These are phyloP conservation scores for Candida ficus DNA, from an alignment of 805 yeast genomes.

Conservation along the genomic window DNA sequence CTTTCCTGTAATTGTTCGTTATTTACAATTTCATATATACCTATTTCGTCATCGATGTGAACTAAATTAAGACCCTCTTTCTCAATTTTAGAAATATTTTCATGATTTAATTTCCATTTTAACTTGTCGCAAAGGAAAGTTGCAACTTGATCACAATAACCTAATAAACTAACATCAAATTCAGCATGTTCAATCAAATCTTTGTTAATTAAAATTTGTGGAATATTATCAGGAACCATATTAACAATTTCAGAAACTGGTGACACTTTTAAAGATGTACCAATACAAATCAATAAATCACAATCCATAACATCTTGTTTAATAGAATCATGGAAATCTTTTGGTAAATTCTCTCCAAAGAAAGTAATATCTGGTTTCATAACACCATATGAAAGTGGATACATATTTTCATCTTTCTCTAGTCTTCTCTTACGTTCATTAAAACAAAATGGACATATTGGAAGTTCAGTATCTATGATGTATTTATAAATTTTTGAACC, in stretches of 20 bases:
- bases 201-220: slow-evolving; percentile 74
- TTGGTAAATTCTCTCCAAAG: slow-evolving; percentile 82
- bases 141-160: slow-evolving; percentile 81
- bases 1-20: slow-evolving; percentile 19
- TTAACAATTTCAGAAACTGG: slow-evolving; percentile 90
- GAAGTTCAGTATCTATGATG: slow-evolving; percentile 54
- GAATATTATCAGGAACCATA: slow-evolving; percentile 62
- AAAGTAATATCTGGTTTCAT: slow-evolving; percentile 92
- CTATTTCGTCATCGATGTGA: slow-evolving; percentile 26
- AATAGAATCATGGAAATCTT: slow-evolving; percentile 54
- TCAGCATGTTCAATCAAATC: slow-evolving; percentile 72
- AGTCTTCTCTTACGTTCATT: slow-evolving; percentile 34
- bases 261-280: slow-evolving; percentile 87
- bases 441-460: slow-evolving; percentile 67
- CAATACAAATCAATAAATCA: slow-evolving; percentile 79
- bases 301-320: slow-evolving; percentile 59
- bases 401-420: slow-evolving; percentile 22
- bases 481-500: slow-evolving; percentile 62
- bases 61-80: slow-evolving; percentile 28
- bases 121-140: slow-evolving; percentile 53
- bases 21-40: slow-evolving; percentile 32
- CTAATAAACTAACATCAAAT: slow-evolving; percentile 73
- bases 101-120: slow-evolving; percentile 57
- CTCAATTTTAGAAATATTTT: slow-evolving; percentile 36
- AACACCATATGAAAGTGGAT: slow-evolving; percentile 60